Conservation (phyloP, 495 filamentous ascomycete species). For the Hypoxylon crocopeplum region DNA sequence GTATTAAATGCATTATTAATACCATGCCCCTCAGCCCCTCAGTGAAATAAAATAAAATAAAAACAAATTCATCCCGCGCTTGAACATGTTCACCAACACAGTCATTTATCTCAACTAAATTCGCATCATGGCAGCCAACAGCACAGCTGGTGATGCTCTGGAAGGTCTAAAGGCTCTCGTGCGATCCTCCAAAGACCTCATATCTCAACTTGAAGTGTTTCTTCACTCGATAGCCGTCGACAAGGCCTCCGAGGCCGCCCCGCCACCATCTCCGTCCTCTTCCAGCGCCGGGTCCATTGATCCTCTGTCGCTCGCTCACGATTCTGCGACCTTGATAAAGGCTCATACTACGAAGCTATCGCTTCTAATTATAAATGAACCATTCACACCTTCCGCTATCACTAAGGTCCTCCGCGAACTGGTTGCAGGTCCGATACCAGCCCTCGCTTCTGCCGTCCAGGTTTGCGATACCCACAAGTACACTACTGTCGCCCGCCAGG, state of each 20-base stretch:
- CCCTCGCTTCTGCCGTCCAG: conserved; percentile 71
- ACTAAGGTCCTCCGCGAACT: conserved; percentile 69
- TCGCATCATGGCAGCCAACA: background rate
- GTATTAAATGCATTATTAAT: too few relatives aligned
- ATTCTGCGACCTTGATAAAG: conserved; percentile 67
- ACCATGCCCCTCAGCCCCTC: too few relatives aligned
- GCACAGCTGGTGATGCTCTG: conserved; percentile 31
- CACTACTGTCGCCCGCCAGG: conserved; percentile 63
- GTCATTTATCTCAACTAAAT: background rate
- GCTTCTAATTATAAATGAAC: conserved; percentile 80
- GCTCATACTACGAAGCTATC: conserved; percentile 88
- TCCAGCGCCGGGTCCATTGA: conserved; percentile 37
- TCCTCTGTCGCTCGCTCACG: conserved; percentile 65
- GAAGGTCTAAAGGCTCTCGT: conserved; percentile 47
- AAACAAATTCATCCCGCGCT: too few relatives aligned
- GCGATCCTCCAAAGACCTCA: conserved; percentile 39
- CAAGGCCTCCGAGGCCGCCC: conserved; percentile 3
- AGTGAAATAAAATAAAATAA: too few relatives aligned
- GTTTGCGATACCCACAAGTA: conserved; percentile 64
- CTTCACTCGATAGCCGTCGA: conserved; percentile 38
- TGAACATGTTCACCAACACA: too few relatives aligned
- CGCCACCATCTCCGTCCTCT: background rate
- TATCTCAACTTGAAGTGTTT: conserved; percentile 46
- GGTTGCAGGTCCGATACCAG: conserved; percentile 70
- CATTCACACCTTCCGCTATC: conserved; percentile 81